A percentile compares a stretch with the other conserved stretches of the same genome.
Conservation (phyloP, 139 green algal species). For the Chlorella sp. region DNA sequence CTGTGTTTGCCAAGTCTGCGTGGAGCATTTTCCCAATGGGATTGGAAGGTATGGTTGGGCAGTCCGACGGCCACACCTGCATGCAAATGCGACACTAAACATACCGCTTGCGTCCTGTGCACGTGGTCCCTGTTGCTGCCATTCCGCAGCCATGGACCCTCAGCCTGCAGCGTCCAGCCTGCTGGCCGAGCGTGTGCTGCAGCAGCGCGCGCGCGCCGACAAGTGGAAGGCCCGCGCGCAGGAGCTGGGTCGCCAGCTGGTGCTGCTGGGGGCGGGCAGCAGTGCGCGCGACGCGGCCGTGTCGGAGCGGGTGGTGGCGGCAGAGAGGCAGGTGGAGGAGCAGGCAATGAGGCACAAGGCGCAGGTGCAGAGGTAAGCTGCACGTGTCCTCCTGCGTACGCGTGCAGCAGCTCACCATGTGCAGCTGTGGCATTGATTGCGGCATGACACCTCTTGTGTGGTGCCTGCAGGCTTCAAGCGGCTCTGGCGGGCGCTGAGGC, state of each 20-base stretch:
- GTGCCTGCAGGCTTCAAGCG: constrained; percentile 20
- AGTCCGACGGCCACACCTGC: no score
- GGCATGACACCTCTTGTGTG: no score
- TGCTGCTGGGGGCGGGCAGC: constrained; percentile 13
- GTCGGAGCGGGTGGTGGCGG: constrained; percentile 7
- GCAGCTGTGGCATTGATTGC: no score
- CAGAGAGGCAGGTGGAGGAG: background rate
- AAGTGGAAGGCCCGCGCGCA: constrained; percentile 41
- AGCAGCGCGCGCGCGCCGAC: constrained; percentile 17
- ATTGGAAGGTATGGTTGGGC: no score
- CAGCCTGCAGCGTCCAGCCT: background rate
- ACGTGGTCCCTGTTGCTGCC: no score
- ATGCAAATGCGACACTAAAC: no score
- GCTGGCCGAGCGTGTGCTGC: constrained; percentile 14
- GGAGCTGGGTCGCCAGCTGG: constrained; percentile 33
- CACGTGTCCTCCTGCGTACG: no score
- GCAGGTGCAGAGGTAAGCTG: constrained; percentile 14
- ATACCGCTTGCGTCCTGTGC: no score
- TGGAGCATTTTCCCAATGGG: no score
- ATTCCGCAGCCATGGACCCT: background rate
- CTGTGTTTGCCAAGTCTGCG: no score
- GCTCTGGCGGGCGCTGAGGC: constrained; percentile 16
- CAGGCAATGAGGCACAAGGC: constrained; percentile 5
- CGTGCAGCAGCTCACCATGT: no score
- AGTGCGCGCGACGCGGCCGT: constrained; percentile 23